Evolutionary conservation across 345 rosid genomes (phyloP), one percentile per base, ranked within the genome.

Genomic region (Bruguiera parviflora): DNA sequence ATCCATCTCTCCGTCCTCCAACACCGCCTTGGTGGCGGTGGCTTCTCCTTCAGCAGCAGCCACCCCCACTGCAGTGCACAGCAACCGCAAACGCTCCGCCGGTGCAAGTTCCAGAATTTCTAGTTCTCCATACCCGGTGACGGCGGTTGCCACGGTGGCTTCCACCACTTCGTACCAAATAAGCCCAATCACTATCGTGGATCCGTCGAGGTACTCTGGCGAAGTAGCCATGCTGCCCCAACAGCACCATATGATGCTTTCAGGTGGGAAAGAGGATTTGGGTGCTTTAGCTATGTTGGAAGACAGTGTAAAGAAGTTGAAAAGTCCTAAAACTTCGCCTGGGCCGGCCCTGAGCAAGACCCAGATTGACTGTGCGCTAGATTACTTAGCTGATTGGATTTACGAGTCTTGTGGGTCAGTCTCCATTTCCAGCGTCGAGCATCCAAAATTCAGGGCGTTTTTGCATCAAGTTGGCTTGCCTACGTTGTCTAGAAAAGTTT

Each of bases 211-310:
- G 57, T 88, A 78, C 67, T 80, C 87, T 35, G 85, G 86, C 6
- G 95, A 87, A 63, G 63, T 77, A 37, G 80, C 78, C 27, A 72
- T 78, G 73, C 70, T 68, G 64, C 77, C 84, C 18, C 83, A 87
- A 20, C 96, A 91, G 53, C 88, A 68, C 80, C 98, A 85, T 83
- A 82, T 85, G 91, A 82, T 92, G 67, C 84, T 96, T 21, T 96
- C 98, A n/a, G 99, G 99, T 13, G 98, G 99, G 62, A 92, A 87
- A 83, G 99, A 90, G 51, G 99, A 96, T 72, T 75, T 90, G 68
- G 92, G 91, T 27, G 87, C 98, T 25, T 77, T 96, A 66, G 99
- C 97, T 57, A 87, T 89, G 98, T 80, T 96, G 72, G 98, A 96
- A 71, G 97, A 92, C 70, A 90, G 98, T 61, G 99, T 96, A 27